A percentile compares a stretch with the other conserved stretches of the same genome.
Conservation (phyloP, 2,329 filamentous ascomycete genomes). For the Juglanconis sp. region DNA sequence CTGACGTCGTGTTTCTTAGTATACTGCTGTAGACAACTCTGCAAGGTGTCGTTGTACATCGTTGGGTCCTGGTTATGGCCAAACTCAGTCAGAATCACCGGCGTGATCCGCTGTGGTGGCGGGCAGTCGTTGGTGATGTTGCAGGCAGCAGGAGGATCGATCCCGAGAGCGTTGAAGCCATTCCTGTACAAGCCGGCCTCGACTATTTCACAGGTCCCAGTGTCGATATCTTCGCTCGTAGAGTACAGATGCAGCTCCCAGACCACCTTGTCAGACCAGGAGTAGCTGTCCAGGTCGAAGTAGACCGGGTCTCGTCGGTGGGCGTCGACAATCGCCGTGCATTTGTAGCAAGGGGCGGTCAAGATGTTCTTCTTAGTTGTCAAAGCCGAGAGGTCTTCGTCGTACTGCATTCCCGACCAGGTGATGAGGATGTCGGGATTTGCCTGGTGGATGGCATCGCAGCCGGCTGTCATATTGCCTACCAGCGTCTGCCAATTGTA, state of each 20-base stretch:
- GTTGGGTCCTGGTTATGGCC: slow-evolving; percentile 40
- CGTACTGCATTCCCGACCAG: slow-evolving; percentile 47
- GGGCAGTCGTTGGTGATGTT: slow-evolving; percentile 35
- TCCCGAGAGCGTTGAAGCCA: slow-evolving; percentile 45
- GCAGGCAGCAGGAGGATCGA: slow-evolving; percentile 39
- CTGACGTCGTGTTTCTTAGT: slow-evolving; percentile 41
- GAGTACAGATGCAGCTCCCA: slow-evolving; percentile 44
- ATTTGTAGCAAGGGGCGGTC: slow-evolving; percentile 39
- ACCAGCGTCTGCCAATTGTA: slow-evolving; percentile 47
- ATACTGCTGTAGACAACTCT: slow-evolving; percentile 43
- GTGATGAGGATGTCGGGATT: slow-evolving; percentile 46
- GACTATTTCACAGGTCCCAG: slow-evolving; percentile 44
- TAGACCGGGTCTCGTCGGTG: slow-evolving; percentile 38
- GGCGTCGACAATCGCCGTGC: slow-evolving; percentile 39
- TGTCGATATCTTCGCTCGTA: slow-evolving; percentile 40
- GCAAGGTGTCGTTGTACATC: slow-evolving; percentile 42
- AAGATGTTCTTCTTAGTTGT: slow-evolving; percentile 37
- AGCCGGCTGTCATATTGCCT: slow-evolving; percentile 40
- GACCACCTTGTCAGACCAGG: slow-evolving; percentile 46
- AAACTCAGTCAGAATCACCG: slow-evolving; percentile 46
- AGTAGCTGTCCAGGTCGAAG: slow-evolving; percentile 42
- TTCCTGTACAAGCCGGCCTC: slow-evolving; percentile 46
- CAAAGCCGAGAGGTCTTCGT: slow-evolving; percentile 42
- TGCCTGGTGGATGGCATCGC: slow-evolving; percentile 39
- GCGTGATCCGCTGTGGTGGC: slow-evolving; percentile 37